A percentile compares a stretch with the other conserved stretches of the same genome.
Evolutionary conservation across 495 filamentous ascomycete genomes (phyloP).

Genomic region (Hypoxylon cercidicola): DNA sequence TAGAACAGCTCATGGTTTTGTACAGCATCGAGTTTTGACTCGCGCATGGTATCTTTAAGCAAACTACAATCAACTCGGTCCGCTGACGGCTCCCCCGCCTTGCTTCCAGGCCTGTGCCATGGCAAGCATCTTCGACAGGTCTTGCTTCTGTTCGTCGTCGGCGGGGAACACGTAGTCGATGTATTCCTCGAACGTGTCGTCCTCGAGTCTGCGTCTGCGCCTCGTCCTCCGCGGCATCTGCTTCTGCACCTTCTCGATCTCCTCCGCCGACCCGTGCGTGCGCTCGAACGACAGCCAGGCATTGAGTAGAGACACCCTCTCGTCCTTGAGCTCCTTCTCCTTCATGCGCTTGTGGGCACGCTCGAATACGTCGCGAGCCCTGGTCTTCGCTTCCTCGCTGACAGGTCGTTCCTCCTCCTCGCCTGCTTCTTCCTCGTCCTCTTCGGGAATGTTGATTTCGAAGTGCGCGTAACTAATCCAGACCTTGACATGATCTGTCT

Average conservation of each 20-base stretch:
- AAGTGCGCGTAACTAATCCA: conserved; percentile 98
- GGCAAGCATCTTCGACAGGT: conserved; percentile 82
- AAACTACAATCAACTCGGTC: conserved; percentile 8
- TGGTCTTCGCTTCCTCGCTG: conserved; percentile 82
- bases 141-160: conserved; percentile 88
- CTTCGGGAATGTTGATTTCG: conserved; percentile 86
- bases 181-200: conserved; percentile 97
- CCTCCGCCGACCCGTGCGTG: conserved; percentile 79
- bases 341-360: conserved; percentile 90
- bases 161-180: conserved; percentile 97
- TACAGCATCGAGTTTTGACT: conserved; percentile 20
- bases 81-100: conserved; percentile 48
- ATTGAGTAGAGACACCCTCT: conserved; percentile 88
- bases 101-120: conserved; percentile 93
- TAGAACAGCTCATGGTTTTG: conserved; percentile 23
- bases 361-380: conserved; percentile 85
- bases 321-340: conserved; percentile 91
- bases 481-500: conserved; percentile 97
- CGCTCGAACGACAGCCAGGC: conserved; percentile 93
- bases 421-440: conserved; percentile 62
- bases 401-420: conserved; percentile 71
- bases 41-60: conserved; percentile 12
- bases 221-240: conserved; percentile 95
- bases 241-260: conserved; percentile 84
- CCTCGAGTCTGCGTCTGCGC: conserved; percentile 92